These are phyloP conservation scores for Alternaria sp. DNA, from an alignment of 2,329 filamentous ascomycete genomes.

Conservation along the genomic window DNA sequence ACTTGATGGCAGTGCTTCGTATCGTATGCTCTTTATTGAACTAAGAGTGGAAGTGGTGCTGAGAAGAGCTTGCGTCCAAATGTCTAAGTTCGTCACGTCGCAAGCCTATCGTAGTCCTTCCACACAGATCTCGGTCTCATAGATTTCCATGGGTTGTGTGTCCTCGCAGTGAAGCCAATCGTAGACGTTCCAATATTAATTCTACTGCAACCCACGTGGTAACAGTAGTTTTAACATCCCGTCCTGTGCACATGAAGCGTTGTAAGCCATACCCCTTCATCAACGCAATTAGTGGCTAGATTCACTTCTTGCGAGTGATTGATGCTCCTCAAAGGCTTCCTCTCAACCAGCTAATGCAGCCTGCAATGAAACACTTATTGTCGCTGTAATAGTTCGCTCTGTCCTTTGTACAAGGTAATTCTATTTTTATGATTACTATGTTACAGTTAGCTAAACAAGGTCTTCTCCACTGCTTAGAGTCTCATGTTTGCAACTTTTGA, in stretches of 20 bases:
- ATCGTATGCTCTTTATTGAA: neutral
- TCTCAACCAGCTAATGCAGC: too few relatives aligned
- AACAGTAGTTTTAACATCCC: neutral
- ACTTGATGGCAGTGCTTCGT: neutral
- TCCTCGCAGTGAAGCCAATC: neutral
- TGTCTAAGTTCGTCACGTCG: neutral
- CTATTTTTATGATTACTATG: neutral
- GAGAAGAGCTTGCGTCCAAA: neutral
- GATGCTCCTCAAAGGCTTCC: too few relatives aligned
- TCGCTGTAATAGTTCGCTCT: too few relatives aligned
- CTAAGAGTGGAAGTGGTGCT: neutral
- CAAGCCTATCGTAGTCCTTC: neutral
- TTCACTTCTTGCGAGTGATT: too few relatives aligned
- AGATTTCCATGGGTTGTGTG: neutral
- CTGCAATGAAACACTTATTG: too few relatives aligned
- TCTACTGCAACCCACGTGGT: neutral
- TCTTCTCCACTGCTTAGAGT: neutral
- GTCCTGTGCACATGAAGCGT: too few relatives aligned
- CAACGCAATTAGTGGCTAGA: too few relatives aligned
- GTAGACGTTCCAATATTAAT: neutral
- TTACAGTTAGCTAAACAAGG: neutral
- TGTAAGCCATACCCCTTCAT: too few relatives aligned
- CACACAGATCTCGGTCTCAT: neutral
- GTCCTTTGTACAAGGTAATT: too few relatives aligned
- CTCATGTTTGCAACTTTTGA: neutral